Conservation (phyloP, 208 protist genomes). For the Acanthamoeba royreba region DNA sequence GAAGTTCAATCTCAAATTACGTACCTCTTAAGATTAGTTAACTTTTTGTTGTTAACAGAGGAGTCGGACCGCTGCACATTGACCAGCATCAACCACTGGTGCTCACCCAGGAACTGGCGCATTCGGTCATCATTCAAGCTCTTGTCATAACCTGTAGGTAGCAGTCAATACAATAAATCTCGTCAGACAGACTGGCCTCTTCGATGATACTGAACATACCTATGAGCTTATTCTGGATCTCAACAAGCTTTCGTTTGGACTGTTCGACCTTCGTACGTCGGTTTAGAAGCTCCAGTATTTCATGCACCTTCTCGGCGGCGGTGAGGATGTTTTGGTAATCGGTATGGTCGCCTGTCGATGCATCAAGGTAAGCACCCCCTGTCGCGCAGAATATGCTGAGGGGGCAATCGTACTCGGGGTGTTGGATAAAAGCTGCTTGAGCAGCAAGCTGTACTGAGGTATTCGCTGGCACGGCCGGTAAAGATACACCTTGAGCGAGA, state of each 20-base stretch:
- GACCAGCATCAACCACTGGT: not conserved
- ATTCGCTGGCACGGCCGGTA: slow-evolving; percentile 7
- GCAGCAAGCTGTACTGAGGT: not conserved
- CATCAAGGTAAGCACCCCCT: too few species aligned
- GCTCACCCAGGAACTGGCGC: not conserved
- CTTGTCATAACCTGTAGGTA: not conserved
- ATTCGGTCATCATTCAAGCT: not conserved
- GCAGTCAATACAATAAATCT: too few species aligned
- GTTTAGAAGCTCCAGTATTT: not conserved
- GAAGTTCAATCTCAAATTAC: too few species aligned
- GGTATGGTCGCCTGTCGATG: not conserved
- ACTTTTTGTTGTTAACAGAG: not conserved
- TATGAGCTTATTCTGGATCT: not conserved
- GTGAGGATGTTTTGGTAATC: not conserved
- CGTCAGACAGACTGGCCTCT: not conserved
- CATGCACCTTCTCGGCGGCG: not conserved
- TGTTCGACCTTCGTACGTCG: not conserved
- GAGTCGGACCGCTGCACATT: not conserved
- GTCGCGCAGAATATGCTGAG: not conserved
- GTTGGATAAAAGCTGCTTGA: not conserved
- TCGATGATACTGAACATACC: too few species aligned
- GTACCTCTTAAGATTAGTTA: not conserved
- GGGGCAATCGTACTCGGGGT: not conserved
- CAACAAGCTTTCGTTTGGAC: not conserved
- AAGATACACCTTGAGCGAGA: not conserved